These are phyloP conservation scores for Yamadazyma sp. DNA, from an alignment of 805 yeast genomes.

Conservation along the genomic window DNA sequence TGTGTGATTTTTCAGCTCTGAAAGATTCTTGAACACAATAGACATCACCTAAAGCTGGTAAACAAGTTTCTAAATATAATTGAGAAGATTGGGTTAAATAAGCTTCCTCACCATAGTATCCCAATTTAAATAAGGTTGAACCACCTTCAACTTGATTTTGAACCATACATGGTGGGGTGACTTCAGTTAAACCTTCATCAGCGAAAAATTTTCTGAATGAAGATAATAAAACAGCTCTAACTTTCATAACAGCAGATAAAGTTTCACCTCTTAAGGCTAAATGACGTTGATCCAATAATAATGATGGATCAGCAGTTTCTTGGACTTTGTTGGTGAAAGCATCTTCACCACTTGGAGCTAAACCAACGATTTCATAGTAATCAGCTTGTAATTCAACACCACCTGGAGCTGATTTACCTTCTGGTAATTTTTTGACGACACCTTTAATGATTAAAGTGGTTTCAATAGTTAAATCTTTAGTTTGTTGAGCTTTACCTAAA, in stretches of 20 bases:
- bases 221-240: constrained; percentile 75
- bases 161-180: constrained; percentile 99
- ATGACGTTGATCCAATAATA: constrained; percentile 92
- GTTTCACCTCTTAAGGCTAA: constrained; percentile 96
- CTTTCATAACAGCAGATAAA: constrained; percentile 87
- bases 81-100: constrained; percentile 96
- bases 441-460: constrained; percentile 81
- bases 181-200: constrained; percentile 79
- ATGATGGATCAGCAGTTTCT: constrained; percentile 90
- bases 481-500: constrained; percentile 84
- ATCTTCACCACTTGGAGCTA: constrained; percentile 96
- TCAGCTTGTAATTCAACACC: constrained; percentile 93
- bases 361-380: constrained; percentile 82
- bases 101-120: constrained; percentile 97
- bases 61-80: constrained; percentile 91
- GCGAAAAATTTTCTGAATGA: constrained; percentile 73
- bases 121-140: constrained; percentile 86
- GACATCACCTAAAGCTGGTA: constrained; percentile 96
- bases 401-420: constrained; percentile 96
- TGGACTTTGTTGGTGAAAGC: constrained; percentile 92
- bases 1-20: constrained; percentile 98
- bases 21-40: constrained; percentile 97
- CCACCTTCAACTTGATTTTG: constrained; percentile 99
- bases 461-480: constrained; percentile 83
- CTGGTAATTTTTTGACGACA: constrained; percentile 78